Conservation (phyloP, 1,284 basidiomycete species). For the Kwoniella shivajii region DNA sequence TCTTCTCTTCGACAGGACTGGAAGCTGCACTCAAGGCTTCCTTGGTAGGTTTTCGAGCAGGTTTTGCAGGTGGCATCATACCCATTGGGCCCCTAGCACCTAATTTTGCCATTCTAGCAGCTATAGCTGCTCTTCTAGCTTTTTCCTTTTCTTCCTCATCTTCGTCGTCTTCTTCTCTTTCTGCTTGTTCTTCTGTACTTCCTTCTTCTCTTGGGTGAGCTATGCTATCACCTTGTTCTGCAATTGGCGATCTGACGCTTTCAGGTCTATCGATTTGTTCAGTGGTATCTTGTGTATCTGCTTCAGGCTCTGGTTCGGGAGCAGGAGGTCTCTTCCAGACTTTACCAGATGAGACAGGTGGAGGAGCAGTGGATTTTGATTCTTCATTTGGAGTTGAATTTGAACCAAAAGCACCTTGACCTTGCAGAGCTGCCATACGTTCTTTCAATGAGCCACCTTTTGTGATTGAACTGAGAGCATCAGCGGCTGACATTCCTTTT, state of each 20-base stretch:
- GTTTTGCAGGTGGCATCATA: conserved; percentile 42
- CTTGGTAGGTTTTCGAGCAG: conserved; percentile 23
- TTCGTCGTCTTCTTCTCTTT: conserved; percentile 36
- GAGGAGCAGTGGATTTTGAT: conserved; percentile 56
- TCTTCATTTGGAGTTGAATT: conserved; percentile 8
- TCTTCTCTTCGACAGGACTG: conserved; percentile 2
- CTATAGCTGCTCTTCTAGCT: conserved; percentile 55
- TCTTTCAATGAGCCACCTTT: conserved; percentile 73
- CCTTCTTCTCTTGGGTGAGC: conserved; percentile 37
- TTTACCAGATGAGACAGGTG: conserved; percentile 64
- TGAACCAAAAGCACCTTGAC: conserved; percentile 69
- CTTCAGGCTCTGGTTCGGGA: conserved; percentile 54
- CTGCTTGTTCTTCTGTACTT: conserved; percentile 33
- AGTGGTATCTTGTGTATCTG: conserved; percentile 45
- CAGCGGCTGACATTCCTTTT: conserved; percentile 70
- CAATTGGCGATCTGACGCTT: conserved; percentile 27
- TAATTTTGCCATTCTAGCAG: conserved; percentile 56
- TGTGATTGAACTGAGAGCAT: conserved; percentile 77
- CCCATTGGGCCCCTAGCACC: conserved; percentile 56
- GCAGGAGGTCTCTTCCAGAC: conserved; percentile 70
- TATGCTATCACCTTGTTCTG: conserved; percentile 36
- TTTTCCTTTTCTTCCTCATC: conserved; percentile 54
- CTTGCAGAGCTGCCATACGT: conserved; percentile 87
- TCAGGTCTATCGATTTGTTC: conserved; percentile 16
- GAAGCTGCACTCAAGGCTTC: background rate